Conservation (phyloP, 2,329 filamentous ascomycete species). For the Bertia moriformis region DNA sequence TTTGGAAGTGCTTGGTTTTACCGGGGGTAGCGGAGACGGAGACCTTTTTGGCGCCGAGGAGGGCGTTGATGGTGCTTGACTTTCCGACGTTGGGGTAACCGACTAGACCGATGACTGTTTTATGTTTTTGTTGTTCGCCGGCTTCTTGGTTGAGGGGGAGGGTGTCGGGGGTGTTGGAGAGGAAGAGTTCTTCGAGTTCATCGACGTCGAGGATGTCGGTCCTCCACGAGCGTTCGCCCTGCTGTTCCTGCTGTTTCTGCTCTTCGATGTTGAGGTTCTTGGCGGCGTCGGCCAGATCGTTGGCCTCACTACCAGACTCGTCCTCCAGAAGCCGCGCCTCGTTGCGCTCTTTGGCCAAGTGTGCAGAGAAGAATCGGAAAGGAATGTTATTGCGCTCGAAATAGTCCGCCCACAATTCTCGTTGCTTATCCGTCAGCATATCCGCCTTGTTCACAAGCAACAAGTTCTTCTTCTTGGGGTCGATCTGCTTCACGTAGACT, state of each 20-base stretch:
- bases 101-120: conserved; percentile 65
- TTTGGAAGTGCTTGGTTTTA: conserved; percentile 99
- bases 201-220: conserved; percentile 81
- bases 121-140: conserved; percentile 25
- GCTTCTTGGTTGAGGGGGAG: conserved; percentile 8
- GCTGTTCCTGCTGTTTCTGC: conserved; percentile 17
- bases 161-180: conserved; percentile 51
- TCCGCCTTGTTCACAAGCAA: conserved; percentile 96
- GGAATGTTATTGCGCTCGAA: conserved; percentile 69
- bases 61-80: conserved; percentile 95
- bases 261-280: conserved; percentile 14
- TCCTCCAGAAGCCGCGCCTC: conserved; percentile 50
- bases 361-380: conserved; percentile 93
- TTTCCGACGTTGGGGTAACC: conserved; percentile 99
- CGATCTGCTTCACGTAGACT: conserved; percentile 83
- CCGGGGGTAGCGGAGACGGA: conserved; percentile 93
- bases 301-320: conserved; percentile 23
- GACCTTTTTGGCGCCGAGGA: conserved; percentile 97
- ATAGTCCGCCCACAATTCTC: conserved; percentile 72
- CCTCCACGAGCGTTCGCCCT: conserved; percentile 27
- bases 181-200: conserved; percentile 78
- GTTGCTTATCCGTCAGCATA: conserved; percentile 86
- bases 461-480: conserved; percentile 75
- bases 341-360: conserved; percentile 76
- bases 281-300: conserved; percentile 10